Percentiles rank a stretch among this genome's conserved stretches.
Evolutionary conservation across 495 filamentous ascomycete genomes (phyloP).

Genomic region (Polyplosphaeria fusca): DNA sequence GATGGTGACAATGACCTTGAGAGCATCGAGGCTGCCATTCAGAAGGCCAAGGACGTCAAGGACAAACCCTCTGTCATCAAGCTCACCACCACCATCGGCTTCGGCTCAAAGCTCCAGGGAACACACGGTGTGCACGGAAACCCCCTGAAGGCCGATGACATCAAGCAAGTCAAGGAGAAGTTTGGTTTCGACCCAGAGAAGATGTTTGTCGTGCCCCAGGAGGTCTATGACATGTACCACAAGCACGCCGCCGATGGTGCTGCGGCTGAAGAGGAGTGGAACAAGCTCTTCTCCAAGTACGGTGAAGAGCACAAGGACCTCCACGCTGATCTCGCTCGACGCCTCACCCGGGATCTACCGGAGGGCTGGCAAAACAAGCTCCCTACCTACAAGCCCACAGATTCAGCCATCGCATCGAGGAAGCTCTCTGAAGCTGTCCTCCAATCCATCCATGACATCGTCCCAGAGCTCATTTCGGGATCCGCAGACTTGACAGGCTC

Average conservation of each 20-base stretch:
- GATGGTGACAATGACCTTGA: slow-evolving; percentile 89
- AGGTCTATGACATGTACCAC: slow-evolving; percentile 89
- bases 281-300: slow-evolving; percentile 87
- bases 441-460: slow-evolving; percentile 73
- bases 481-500: slow-evolving; percentile 98
- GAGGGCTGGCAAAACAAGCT: slow-evolving; percentile 96
- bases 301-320: slow-evolving; percentile 68
- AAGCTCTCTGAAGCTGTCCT: slow-evolving; percentile 95
- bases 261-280: slow-evolving; percentile 92
- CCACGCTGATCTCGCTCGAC: slow-evolving; percentile 74
- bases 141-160: slow-evolving; percentile 89
- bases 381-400: slow-evolving; percentile 84
- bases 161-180: slow-evolving; percentile 81
- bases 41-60: slow-evolving; percentile 77
- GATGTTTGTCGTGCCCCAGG: slow-evolving; percentile 88
- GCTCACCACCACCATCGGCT: slow-evolving; percentile 96
- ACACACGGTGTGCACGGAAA: slow-evolving; percentile 95
- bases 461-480: slow-evolving; percentile 92
- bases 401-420: slow-evolving; percentile 81
- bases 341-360: slow-evolving; percentile 78
- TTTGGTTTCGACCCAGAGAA: slow-evolving; percentile 96
- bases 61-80: slow-evolving; percentile 97
- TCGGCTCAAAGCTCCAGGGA: slow-evolving; percentile 88
- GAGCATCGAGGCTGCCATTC: slow-evolving; percentile 83
- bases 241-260: slow-evolving; percentile 80